Base-by-base conservation (phyloP, 495 filamentous ascomycete species). In the Hypoxylon fragiforme region DNA sequence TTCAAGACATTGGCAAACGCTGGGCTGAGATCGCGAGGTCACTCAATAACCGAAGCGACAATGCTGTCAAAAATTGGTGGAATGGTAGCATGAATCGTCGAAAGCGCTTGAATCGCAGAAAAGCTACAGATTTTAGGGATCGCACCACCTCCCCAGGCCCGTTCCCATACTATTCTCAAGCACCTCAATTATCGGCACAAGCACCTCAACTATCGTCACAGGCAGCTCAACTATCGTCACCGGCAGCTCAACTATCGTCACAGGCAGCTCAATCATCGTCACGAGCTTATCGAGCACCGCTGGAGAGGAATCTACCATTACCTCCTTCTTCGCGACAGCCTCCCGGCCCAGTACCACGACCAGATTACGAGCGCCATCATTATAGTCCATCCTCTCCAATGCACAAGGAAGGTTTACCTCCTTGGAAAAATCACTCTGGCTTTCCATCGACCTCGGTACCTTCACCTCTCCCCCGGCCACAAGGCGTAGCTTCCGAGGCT, bases 61-160 rank as follows among this genome's bases (percentile, higher is more conserved):
- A 98, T 66, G 89, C 90, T 24, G 91, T 98, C 42, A 98, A 98
- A 82, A 98, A 98, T 73, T 97, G 91, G 90, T 97, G 90, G 90
- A 97, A 98, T 71, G 92, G 94, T 26, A 89, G 88, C 65, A 86
- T 90, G 85, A 96, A 97, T 73, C 83, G 92, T 60, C 71, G 80
- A 56, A 72, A 74, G 58, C 74, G 80, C 37, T 41, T 75, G 26
- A 35, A 11, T 34, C 70, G 50, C 52, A 67, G 56, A 44, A 58
- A 54, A 39, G 30, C 21, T 32, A 36, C 54, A 28, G 43, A 16
- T 37, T 38, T 48, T 30, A 49, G 65, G 32, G 55, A 16, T 13
- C 8, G 14, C 12, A 13, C 9, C 4, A 9, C 4, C 9, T 28
- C 24, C 24, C 24, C 24, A 9, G 24, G 9, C 24, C 9, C 24